Percentiles rank a stretch among this genome's conserved stretches.
phyloP scores from a whole-genome alignment of 129 eudicot species.

The Helianthus tuberosus region DNA sequence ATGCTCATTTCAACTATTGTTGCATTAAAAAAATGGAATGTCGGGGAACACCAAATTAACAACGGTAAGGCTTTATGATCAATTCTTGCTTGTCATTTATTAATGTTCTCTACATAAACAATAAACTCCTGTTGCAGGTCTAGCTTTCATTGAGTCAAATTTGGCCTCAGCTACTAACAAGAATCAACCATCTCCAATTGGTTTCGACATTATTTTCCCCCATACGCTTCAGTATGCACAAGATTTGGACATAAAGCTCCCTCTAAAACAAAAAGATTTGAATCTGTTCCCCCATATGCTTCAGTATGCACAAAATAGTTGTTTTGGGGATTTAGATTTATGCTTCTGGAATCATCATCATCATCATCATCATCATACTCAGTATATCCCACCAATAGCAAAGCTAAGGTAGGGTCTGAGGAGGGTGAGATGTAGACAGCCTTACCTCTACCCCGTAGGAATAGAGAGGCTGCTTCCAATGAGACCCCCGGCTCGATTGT shows the following conservation, averaged over 20 bases:
- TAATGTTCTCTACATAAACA: conserved; percentile 4
- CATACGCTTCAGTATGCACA: conserved; percentile 73
- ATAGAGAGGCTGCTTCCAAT: too few species aligned
- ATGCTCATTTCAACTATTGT: too few species aligned
- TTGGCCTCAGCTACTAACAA: conserved; percentile 53
- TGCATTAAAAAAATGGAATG: conserved; percentile 78
- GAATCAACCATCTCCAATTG: conserved; percentile 59
- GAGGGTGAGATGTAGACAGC: too few species aligned
- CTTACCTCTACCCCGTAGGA: too few species aligned
- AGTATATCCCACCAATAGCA: too few species aligned
- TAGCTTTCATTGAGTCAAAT: conserved; percentile 59
- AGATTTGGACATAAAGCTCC: conserved; percentile 49
- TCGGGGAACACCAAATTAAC: conserved; percentile 63
- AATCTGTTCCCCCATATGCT: too few species aligned
- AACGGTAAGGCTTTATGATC: conserved; percentile 46
- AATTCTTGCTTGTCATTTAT: neutral
- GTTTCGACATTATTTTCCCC: conserved; percentile 79
- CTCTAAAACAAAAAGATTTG: conserved; percentile 35
- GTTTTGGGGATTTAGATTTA: too few species aligned
- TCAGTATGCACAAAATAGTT: too few species aligned
- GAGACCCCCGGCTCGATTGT: too few species aligned
- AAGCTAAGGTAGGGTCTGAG: too few species aligned
- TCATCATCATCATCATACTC: too few species aligned
- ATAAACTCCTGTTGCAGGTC: conserved; percentile 46
- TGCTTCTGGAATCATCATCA: too few species aligned